A percentile compares a stretch with the other conserved stretches of the same genome.
These are phyloP conservation scores for Paecilomyces variotii DNA, from an alignment of 2,329 filamentous ascomycete species.

Conservation along the genomic window DNA sequence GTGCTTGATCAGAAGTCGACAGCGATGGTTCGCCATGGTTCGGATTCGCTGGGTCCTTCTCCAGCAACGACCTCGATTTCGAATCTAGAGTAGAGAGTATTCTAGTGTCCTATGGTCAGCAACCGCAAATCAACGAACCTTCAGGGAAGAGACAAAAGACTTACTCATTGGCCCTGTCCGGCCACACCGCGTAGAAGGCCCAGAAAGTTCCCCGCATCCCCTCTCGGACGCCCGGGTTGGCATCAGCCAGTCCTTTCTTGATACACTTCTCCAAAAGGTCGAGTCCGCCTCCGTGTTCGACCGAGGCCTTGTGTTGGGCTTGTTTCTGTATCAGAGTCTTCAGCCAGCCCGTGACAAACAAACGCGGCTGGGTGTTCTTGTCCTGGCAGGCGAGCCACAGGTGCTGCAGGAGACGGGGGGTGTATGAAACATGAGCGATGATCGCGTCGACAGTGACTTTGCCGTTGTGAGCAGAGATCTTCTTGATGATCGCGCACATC, in stretches of 20 bases:
- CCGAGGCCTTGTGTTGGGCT: conserved; percentile 63
- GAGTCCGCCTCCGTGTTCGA: conserved; percentile 78
- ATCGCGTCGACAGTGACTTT: conserved; percentile 75
- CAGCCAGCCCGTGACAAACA: conserved; percentile 73
- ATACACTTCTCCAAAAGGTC: conserved; percentile 82
- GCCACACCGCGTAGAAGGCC: conserved; percentile 72
- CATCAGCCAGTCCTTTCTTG: conserved; percentile 78
- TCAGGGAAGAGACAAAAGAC: conserved; percentile 21
- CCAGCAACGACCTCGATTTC: conserved; percentile 69
- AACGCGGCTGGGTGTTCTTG: conserved; percentile 83
- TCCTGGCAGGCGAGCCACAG: conserved; percentile 75
- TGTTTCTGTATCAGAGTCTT: conserved; percentile 74
- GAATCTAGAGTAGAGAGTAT: conserved; percentile 72
- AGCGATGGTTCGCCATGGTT: conserved; percentile 19
- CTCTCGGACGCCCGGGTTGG: conserved; percentile 85
- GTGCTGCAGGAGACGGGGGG: conserved; percentile 73
- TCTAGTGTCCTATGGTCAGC: conserved; percentile 37
- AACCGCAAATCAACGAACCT: no score
- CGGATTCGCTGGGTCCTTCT: conserved; percentile 73
- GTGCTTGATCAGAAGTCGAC: conserved; percentile 9
- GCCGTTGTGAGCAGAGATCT: conserved; percentile 78
- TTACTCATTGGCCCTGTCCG: conserved; percentile 64
- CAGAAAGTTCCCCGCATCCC: conserved; percentile 80
- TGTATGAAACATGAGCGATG: conserved; percentile 72
- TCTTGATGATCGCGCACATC: conserved; percentile 81